These are phyloP conservation scores for Fragaria iinumae DNA, from an alignment of 306 rosid genomes.

Conservation along the genomic window DNA sequence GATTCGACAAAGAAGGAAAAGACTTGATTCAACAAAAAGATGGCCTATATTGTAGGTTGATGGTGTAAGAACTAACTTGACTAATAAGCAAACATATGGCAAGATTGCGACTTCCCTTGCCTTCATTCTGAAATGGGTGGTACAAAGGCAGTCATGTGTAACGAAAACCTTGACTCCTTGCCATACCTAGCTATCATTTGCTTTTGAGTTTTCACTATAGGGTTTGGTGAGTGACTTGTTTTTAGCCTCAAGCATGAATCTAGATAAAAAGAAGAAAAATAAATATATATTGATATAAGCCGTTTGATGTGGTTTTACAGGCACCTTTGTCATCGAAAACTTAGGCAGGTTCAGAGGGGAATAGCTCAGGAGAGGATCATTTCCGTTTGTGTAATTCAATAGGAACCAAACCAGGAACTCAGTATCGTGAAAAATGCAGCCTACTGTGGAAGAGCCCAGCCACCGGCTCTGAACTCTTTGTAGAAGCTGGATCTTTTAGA, in stretches of 20 bases:
- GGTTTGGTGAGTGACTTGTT: no score
- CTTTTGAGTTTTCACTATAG: background rate
- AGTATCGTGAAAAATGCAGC: background rate
- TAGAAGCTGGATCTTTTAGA: slow-evolving; percentile 75
- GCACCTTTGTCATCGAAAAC: no score
- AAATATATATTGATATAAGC: no score
- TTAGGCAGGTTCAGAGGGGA: no score
- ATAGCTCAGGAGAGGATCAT: no score
- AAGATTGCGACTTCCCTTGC: background rate
- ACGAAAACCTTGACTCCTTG: background rate
- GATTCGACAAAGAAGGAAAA: background rate
- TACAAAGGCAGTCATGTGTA: background rate
- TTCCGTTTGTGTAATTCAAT: background rate
- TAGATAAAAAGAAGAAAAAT: no score
- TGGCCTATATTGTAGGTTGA: background rate
- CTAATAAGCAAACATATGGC: background rate
- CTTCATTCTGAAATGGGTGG: background rate
- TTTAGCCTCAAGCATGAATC: no score
- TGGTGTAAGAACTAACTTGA: background rate
- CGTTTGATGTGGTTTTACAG: no score
- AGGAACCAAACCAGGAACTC: background rate
- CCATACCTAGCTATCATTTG: background rate
- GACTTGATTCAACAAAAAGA: background rate
- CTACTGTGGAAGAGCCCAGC: slow-evolving; percentile 67
- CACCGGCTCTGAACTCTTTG: slow-evolving; percentile 73